Evolutionary conservation across 2,329 filamentous ascomycete genomes (phyloP).

Genomic region (Coniochaeta pulveracea): DNA sequence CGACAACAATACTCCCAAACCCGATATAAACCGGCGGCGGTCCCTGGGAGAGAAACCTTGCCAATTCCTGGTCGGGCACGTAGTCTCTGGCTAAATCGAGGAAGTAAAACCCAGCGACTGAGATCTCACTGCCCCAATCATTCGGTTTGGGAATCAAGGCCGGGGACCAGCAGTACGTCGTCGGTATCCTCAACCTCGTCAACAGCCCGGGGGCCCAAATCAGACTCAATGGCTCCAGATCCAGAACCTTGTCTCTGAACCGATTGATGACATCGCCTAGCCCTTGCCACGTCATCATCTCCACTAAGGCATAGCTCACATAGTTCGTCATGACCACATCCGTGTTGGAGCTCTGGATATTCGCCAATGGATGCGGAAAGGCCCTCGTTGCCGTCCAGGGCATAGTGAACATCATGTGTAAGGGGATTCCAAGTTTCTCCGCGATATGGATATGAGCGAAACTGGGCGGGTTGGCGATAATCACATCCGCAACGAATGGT

Average conservation of each 20-base stretch:
- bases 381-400: conserved; percentile 79
- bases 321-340: conserved; percentile 72
- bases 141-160: conserved; percentile 47
- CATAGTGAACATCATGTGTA: conserved; percentile 95
- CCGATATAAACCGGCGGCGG: conserved; percentile 71
- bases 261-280: conserved; percentile 84
- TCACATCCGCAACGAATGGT: conserved; percentile 75
- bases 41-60: conserved; percentile 54
- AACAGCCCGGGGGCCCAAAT: conserved; percentile 77
- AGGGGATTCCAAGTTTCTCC: conserved; percentile 61
- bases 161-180: conserved; percentile 88
- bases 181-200: conserved; percentile 64
- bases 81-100: conserved; percentile 57
- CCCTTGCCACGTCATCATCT: conserved; percentile 90
- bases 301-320: conserved; percentile 72
- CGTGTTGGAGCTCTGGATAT: conserved; percentile 65
- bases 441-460: conserved; percentile 68
- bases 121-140: conserved; percentile 64
- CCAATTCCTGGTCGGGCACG: conserved; percentile 53
- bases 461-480: conserved; percentile 69
- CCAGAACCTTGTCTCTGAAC: conserved; percentile 65
- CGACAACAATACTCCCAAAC: conserved; percentile 74
- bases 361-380: conserved; percentile 79
- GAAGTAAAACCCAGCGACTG: conserved; percentile 68
- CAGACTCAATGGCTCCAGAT: conserved; percentile 65